These are phyloP conservation scores for Guadua angustifolia DNA, from an alignment of 176 grass and related monocot species.

Conservation along the genomic window DNA sequence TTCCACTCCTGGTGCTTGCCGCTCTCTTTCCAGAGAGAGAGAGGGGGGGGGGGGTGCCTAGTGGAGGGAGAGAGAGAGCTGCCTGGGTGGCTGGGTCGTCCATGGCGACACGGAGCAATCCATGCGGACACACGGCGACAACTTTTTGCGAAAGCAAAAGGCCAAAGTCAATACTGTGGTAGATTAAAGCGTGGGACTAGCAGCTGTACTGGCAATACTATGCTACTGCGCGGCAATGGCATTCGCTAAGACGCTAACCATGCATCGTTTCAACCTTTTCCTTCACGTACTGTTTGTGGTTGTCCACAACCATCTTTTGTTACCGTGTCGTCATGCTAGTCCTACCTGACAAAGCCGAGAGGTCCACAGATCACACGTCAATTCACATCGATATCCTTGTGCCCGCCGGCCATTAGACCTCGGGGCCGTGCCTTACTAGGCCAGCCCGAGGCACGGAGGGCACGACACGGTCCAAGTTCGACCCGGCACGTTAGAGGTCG, in stretches of 20 bases:
- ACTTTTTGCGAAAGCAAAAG: background rate
- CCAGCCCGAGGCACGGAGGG: no score
- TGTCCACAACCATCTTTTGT: background rate
- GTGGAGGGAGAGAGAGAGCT: no score
- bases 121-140: constrained; percentile 1
- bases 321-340: background rate
- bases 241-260: no score
- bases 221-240: background rate
- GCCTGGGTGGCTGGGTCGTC: background rate
- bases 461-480: no score
- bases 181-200: background rate
- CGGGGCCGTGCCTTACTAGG: no score
- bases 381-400: background rate
- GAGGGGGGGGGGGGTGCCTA: background rate
- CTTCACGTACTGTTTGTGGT: background rate
- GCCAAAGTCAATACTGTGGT: background rate
- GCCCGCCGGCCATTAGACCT: background rate
- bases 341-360: background rate
- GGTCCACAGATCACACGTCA: background rate
- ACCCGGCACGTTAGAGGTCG: no score
- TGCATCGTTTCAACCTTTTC: background rate
- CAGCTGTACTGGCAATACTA: no score
- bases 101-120: background rate
- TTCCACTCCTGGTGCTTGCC: no score
- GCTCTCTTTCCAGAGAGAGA: background rate